Evolutionary conservation across 2,329 filamentous ascomycete species (phyloP).

Genomic region (Colletotrichum lindemuthianum): DNA sequence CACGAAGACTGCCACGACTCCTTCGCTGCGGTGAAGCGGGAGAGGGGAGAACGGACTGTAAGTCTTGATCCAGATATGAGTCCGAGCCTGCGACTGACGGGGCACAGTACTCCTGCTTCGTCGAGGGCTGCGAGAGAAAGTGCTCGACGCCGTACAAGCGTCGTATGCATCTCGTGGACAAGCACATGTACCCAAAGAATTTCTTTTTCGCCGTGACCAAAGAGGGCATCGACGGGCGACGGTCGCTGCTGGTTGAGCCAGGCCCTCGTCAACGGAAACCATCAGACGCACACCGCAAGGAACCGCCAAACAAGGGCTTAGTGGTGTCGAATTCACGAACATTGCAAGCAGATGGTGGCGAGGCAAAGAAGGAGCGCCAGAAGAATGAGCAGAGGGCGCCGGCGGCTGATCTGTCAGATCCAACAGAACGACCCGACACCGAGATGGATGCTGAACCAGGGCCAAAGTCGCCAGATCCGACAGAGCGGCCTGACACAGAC

Average conservation of each 20-base stretch:
- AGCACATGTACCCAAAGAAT: constrained; percentile 88
- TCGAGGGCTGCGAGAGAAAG: constrained; percentile 86
- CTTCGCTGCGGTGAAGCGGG: constrained; percentile 75
- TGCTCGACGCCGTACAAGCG: constrained; percentile 87
- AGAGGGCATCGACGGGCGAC: constrained; percentile 86
- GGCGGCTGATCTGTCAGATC: neutral
- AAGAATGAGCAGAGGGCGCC: neutral
- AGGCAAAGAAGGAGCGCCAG: constrained; percentile 8
- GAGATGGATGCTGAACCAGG: neutral
- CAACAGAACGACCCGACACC: constrained; percentile 22
- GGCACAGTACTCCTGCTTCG: constrained; percentile 83
- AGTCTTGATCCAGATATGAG: constrained; percentile 40
- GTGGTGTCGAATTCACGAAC: constrained; percentile 43
- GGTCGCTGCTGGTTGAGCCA: constrained; percentile 77
- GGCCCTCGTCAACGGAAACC: constrained; percentile 60
- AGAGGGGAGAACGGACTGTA: constrained; percentile 88
- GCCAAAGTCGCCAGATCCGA: neutral
- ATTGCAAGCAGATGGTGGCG: constrained; percentile 11
- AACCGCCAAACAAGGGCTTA: constrained; percentile 43
- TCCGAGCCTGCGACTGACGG: constrained; percentile 30
- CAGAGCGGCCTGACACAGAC: constrained; percentile 54
- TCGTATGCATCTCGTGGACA: constrained; percentile 89
- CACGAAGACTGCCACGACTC: constrained; percentile 93
- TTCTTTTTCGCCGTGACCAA: constrained; percentile 91
- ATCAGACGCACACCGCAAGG: constrained; percentile 49